Evolutionary conservation across 305 asterid genomes (phyloP).

Genomic region (Ilex paraguariensis): DNA sequence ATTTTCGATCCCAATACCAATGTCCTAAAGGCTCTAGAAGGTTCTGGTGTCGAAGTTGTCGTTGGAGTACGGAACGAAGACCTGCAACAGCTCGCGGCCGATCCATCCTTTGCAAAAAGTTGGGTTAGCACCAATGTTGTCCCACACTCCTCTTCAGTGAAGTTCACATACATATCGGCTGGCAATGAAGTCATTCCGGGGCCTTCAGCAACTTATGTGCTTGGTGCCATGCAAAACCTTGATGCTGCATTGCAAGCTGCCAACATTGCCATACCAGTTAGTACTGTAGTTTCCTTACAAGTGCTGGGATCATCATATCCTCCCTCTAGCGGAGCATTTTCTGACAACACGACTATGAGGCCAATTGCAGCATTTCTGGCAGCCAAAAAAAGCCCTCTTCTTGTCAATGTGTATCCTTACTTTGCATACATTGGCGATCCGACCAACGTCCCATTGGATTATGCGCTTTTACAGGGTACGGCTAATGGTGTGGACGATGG

Average conservation of each 20-base stretch:
- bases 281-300: slow-evolving; percentile 13
- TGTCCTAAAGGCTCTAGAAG: slow-evolving; percentile 22
- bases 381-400: slow-evolving; percentile 10
- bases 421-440: slow-evolving; percentile 11
- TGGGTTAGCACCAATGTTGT: slow-evolving; percentile 27
- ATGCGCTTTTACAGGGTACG: slow-evolving; percentile 7
- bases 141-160: slow-evolving; percentile 10
- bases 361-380: slow-evolving; percentile 14
- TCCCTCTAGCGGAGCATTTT: slow-evolving; percentile 19
- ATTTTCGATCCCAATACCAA: slow-evolving; percentile 18
- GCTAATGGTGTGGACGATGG: not conserved
- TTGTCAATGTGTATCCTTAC: slow-evolving; percentile 19
- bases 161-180: slow-evolving; percentile 15
- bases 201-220: slow-evolving; percentile 12
- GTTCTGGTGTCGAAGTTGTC: slow-evolving; percentile 15
- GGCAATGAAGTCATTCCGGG: slow-evolving; percentile 38
- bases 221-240: slow-evolving; percentile 23
- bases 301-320: slow-evolving; percentile 20
- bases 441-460: slow-evolving; percentile 10
- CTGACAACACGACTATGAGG: not conserved
- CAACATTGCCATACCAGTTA: slow-evolving; percentile 10
- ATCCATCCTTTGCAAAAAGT: slow-evolving; percentile 13
- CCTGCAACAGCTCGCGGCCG: slow-evolving; percentile 21
- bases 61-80: slow-evolving; percentile 23
- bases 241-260: slow-evolving; percentile 9